Base-by-base conservation (phyloP, 805 yeast genomes). In the Myxozyma mucilagina region DNA sequence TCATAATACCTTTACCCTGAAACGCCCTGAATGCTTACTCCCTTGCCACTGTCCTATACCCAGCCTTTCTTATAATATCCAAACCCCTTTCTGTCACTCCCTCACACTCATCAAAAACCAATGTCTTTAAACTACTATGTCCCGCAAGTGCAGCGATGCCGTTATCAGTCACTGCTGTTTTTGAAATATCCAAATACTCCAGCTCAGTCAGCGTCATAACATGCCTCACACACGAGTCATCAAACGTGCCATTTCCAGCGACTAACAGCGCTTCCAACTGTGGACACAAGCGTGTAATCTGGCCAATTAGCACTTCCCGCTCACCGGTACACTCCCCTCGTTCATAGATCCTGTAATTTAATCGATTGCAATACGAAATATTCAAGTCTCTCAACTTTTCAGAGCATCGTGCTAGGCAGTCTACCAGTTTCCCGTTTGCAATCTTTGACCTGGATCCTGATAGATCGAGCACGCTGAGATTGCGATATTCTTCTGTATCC, bases 391-490 rank as follows among this genome's bases (percentile, higher is more conserved):
- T 32, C 43, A 59, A 31, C 45, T 50, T 50, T n/a, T 18, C 35
- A 11, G 29, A 35, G 34, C 63, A 59, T 13, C 63, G 55, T 18
- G 50, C 56, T 13, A 59, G 43, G 13, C 47, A 18, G 20, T 52
- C 63, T 24, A 49, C 43, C 10, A 59, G 34, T 18, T 38, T 35
- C 1, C n/a, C 47, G 39, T 54, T 59, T 7, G 38, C 47, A 41
- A 59, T 24, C 13, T 45, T 14, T 9, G 63, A 18, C 29, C 57
- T 44, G 7, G 42, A 29, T 3, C 62, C 62, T 4, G 65, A 47
- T 16, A 61, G 47, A 44, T 61, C 65, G 13, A 61, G 34, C 7
- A 35, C 35, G 35, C 35, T 56, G 14, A 61, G 47, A 16, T 36
- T 50, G 14, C 14, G 31, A 31, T 54, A 61, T 39, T 60, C 64